These are phyloP conservation scores for Penicillium odoratum DNA, from an alignment of 495 filamentous ascomycete species.

Conservation along the genomic window DNA sequence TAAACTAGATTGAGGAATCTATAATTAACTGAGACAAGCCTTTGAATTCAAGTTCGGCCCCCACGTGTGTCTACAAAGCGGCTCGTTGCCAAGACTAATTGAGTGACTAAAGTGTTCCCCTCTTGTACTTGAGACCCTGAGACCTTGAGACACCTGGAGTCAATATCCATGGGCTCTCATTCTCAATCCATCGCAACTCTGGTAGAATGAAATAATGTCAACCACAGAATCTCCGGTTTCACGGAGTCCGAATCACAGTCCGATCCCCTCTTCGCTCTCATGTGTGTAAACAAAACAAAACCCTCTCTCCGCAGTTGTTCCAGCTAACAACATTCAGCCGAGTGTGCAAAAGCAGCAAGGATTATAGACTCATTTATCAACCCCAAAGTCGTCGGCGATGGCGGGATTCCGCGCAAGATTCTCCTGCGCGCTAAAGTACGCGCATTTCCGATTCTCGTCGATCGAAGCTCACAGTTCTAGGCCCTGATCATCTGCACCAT, in stretches of 20 bases:
- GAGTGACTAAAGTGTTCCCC: slow-evolving; percentile 7
- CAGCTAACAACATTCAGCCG: slow-evolving; percentile 11
- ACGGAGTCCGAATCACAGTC: slow-evolving; percentile 21
- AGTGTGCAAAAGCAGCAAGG: slow-evolving; percentile 22
- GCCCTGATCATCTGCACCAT: slow-evolving; percentile 59
- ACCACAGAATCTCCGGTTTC: neutral
- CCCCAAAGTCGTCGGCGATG: slow-evolving; percentile 13
- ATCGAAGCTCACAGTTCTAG: neutral
- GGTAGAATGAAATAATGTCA: slow-evolving; percentile 7
- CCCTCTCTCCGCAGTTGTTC: neutral
- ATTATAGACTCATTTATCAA: slow-evolving; percentile 25
- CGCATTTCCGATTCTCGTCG: neutral
- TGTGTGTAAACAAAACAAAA: slow-evolving; percentile 7
- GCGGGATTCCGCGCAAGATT: slow-evolving; percentile 18
- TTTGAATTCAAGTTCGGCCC: slow-evolving; percentile 1
- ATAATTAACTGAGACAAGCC: neutral
- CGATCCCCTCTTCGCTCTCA: slow-evolving; percentile 20
- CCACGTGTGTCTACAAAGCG: slow-evolving; percentile 1
- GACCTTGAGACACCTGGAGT: slow-evolving; percentile 4
- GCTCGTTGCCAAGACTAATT: neutral
- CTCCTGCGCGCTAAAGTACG: slow-evolving; percentile 20
- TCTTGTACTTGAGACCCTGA: no score
- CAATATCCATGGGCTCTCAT: neutral
- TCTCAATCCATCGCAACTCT: neutral
- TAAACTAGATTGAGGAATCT: neutral